These are phyloP conservation scores for Cryptosporidium sp. DNA, from an alignment of 169 alveolate genomes.

Conservation along the genomic window DNA sequence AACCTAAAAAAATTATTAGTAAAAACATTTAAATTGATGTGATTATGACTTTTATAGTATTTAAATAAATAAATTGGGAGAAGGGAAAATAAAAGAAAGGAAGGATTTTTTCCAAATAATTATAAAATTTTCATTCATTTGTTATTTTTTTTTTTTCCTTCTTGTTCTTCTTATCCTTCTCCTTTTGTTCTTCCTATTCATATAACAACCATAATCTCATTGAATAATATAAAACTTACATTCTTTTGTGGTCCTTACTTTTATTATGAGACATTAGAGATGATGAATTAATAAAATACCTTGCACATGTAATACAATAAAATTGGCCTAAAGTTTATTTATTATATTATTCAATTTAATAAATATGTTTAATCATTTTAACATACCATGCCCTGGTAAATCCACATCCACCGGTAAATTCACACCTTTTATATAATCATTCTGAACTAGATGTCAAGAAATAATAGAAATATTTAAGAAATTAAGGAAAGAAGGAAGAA, in stretches of 20 bases:
- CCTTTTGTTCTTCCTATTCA: too few relatives aligned
- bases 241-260: conserved; percentile 56
- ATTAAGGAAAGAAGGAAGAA: not conserved
- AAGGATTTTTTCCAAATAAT: not conserved
- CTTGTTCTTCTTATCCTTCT: too few relatives aligned
- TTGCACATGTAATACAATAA: conserved; percentile 66
- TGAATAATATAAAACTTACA: conserved; percentile 29
- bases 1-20: conserved; percentile 14
- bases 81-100: not conserved
- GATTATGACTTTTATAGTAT: not conserved
- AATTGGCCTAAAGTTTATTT: conserved; percentile 33
- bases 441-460: conserved; percentile 15
- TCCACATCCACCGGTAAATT: conserved; percentile 54
- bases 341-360: too few relatives aligned
- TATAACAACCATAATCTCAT: not conserved
- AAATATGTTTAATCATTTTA: not conserved
- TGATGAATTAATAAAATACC: conserved; percentile 48
- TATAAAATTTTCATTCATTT: not conserved
- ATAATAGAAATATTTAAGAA: not conserved
- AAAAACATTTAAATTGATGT: not conserved
- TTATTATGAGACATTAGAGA: conserved; percentile 59
- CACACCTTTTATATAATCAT: conserved; percentile 61
- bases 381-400: conserved; percentile 74
- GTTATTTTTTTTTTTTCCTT: too few relatives aligned
- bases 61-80: too few relatives aligned